Conservation (phyloP, 345 rosid species). For the Psidium friedrichsthalianum region DNA sequence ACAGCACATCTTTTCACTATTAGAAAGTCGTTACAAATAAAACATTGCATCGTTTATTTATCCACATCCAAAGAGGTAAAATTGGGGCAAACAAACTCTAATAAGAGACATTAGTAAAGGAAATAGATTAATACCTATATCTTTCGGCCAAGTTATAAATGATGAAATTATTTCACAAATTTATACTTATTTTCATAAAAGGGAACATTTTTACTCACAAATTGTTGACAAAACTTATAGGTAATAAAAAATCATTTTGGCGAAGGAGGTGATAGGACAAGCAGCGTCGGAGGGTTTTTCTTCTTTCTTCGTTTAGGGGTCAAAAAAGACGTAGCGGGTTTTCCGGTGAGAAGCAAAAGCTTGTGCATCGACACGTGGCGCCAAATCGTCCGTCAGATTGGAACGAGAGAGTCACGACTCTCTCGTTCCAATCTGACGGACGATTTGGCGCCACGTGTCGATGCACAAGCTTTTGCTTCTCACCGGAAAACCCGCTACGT, state of each 20-base stretch:
- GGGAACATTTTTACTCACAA: background rate
- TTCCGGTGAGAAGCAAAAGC: background rate
- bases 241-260: background rate
- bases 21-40: background rate
- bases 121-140: background rate
- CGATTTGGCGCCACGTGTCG: background rate
- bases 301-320: background rate
- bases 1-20: background rate
- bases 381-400: background rate
- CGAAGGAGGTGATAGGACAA: background rate
- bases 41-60: background rate
- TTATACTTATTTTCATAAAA: background rate
- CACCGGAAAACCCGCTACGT: slow-evolving; percentile 5
- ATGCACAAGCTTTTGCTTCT: background rate
- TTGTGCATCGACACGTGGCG: slow-evolving; percentile 3
- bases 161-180: background rate
- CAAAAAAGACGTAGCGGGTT: slow-evolving; percentile 1
- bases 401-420: background rate
- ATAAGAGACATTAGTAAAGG: background rate
- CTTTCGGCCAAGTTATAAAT: background rate
- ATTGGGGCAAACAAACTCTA: background rate
- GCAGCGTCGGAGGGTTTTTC: background rate
- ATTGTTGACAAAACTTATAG: background rate
- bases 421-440: background rate
- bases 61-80: background rate